Evolutionary conservation across 108 stramenopile species (phyloP).

Genomic region (Cyclotella sp.): DNA sequence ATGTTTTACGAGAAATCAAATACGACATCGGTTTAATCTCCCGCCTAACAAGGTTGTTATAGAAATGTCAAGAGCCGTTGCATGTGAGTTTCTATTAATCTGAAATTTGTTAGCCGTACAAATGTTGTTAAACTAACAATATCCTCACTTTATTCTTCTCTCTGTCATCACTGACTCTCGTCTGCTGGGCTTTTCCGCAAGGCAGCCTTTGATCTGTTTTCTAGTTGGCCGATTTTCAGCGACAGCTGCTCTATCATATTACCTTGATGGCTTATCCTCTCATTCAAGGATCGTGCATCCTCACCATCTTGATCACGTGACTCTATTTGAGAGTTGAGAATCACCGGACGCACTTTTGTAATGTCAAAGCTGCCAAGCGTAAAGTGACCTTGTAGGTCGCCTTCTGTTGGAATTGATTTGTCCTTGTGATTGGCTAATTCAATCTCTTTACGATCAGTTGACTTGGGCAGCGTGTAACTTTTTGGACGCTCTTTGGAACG

Average conservation of each 20-base stretch:
- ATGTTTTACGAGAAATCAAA: too few species aligned
- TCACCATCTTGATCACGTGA: neutral
- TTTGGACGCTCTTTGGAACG: constrained; percentile 2
- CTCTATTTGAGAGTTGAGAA: constrained; percentile 17
- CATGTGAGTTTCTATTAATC: too few species aligned
- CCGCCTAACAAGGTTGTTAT: too few species aligned
- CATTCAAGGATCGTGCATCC: constrained; percentile 11
- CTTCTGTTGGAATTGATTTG: neutral
- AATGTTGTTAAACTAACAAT: too few species aligned
- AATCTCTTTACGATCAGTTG: neutral
- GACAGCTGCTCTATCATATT: constrained; percentile 9
- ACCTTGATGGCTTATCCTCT: constrained; percentile 25
- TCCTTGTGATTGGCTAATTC: neutral
- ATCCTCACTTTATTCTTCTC: too few species aligned
- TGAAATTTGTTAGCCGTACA: too few species aligned
- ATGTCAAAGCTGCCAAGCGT: constrained; percentile 21
- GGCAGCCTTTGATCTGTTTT: neutral
- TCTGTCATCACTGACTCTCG: neutral
- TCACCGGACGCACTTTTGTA: constrained; percentile 22
- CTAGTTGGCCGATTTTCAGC: constrained; percentile 14
- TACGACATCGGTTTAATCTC: too few species aligned
- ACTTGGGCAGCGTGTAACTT: neutral
- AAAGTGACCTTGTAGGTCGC: constrained; percentile 31
- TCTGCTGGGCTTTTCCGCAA: neutral
- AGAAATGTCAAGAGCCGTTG: too few species aligned